Evolutionary conservation across 768 basidiomycete species (phyloP), one percentile per base, ranked within the genome.

Genomic region (Pleurotus tuoliensis): DNA sequence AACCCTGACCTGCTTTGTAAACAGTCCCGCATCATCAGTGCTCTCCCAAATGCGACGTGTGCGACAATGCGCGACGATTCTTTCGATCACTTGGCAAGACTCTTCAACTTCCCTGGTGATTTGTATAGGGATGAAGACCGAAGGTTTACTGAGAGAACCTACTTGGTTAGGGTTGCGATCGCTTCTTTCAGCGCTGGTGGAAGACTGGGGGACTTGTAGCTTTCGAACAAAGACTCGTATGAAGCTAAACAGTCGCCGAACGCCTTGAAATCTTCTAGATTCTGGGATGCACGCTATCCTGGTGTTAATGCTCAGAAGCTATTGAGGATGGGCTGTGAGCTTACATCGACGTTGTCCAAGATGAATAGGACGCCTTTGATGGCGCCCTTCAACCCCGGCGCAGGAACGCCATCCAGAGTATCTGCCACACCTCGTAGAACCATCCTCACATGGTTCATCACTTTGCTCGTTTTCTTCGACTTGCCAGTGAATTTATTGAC

Each of bases 371-470:
- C 18, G n/a, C 51, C 51, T 41, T 53, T 53, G 18, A 53, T 40
- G 16, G 39, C 38, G 8, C 51, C 51, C 25, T 53, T 20, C 39
- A 53, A 24, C 0, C 51, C 51, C 15, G 51, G 51, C 3, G 51
- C 51, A 11, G 51, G 51, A 20, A 53, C 51, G 7, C 51, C 51
- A 8, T 53, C 39, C n/a, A 53, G 24, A 25, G 18, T 25, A 20
- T 53, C 51, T 9, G 51, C 16, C 2, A 50, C 22, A 16, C 22
- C 48, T 50, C 27, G 22, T 2, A 50, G 20, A n/a, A 16, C 60
- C 66, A 27, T 58, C 60, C 20, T 56, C 59, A 54, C 22, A 18
- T 16, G 11, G 13, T 18, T 54, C 43, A 50, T 30, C 11, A 30
- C 25, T 8, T 50, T 50, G 11, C 24, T 34, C 27, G 7, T 8